Evolutionary conservation across 129 eudicot species (phyloP).

Genomic region (Escallonia rubra): DNA sequence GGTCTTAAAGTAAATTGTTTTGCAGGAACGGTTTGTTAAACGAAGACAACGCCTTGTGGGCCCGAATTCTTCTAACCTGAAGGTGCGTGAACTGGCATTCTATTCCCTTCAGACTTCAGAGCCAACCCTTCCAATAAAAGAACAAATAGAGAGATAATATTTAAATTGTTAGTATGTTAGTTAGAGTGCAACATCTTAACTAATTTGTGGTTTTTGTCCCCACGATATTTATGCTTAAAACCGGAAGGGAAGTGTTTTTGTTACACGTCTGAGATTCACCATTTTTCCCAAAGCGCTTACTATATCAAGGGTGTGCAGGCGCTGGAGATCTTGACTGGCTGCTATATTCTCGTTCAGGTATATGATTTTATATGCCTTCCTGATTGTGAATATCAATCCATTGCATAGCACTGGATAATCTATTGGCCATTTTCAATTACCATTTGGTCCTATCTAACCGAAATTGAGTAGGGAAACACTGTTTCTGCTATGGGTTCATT

Average conservation of each 20-base stretch:
- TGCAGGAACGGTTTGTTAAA: constrained; percentile 93
- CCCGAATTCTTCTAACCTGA: constrained; percentile 72
- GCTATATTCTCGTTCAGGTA: constrained; percentile 96
- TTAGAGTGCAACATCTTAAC: no score
- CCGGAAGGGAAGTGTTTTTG: neutral
- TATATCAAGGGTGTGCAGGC: constrained; percentile 55
- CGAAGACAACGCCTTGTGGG: constrained; percentile 86
- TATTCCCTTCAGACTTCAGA: neutral
- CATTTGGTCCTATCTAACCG: neutral
- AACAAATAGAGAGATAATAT: neutral
- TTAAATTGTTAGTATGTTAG: neutral
- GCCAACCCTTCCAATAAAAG: neutral
- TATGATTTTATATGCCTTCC: neutral
- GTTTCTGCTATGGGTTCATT: constrained; percentile 95
- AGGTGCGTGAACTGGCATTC: constrained; percentile 44
- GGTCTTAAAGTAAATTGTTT: constrained; percentile 1
- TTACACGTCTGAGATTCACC: neutral
- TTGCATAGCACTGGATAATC: no score
- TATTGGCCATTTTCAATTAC: no score
- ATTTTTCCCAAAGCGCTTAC: neutral
- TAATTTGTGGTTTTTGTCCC: no score
- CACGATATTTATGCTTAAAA: no score
- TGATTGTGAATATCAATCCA: neutral
- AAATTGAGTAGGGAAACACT: constrained; percentile 65
- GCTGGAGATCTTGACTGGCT: constrained; percentile 83